These are phyloP conservation scores for Penicillium sp. DNA, from an alignment of 2,329 filamentous ascomycete species.

Conservation along the genomic window DNA sequence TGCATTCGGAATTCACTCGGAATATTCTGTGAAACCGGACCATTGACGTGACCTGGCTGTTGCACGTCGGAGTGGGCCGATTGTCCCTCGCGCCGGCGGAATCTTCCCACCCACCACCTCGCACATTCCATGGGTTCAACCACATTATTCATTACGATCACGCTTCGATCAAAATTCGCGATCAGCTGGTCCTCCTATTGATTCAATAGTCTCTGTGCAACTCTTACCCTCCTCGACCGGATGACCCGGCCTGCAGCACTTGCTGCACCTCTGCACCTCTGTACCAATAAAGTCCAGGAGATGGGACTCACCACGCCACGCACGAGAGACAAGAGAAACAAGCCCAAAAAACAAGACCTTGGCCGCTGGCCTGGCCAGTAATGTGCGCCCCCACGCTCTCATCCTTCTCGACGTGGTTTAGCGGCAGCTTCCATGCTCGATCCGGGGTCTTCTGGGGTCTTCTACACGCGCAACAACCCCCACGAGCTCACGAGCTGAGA, in stretches of 20 bases:
- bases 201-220: background rate
- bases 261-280: background rate
- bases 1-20: too few species aligned
- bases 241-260: background rate
- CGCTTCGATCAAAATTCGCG: background rate
- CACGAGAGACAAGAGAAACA: background rate
- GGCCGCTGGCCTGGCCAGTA: background rate
- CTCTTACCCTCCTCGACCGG: background rate
- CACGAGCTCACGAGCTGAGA: background rate
- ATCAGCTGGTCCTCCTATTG: background rate
- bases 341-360: background rate
- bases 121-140: background rate
- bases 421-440: background rate
- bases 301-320: background rate
- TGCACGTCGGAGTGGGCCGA: background rate
- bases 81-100: background rate
- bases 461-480: slow-evolving; percentile 1
- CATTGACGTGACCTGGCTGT: background rate
- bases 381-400: background rate
- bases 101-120: background rate
- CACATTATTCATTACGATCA: background rate
- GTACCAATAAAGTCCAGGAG: background rate
- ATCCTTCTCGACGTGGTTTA: background rate
- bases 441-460: background rate
- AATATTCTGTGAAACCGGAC: background rate